Base-by-base conservation (phyloP, 2,329 filamentous ascomycete species). In the Phialemonium atrogriseum region DNA sequence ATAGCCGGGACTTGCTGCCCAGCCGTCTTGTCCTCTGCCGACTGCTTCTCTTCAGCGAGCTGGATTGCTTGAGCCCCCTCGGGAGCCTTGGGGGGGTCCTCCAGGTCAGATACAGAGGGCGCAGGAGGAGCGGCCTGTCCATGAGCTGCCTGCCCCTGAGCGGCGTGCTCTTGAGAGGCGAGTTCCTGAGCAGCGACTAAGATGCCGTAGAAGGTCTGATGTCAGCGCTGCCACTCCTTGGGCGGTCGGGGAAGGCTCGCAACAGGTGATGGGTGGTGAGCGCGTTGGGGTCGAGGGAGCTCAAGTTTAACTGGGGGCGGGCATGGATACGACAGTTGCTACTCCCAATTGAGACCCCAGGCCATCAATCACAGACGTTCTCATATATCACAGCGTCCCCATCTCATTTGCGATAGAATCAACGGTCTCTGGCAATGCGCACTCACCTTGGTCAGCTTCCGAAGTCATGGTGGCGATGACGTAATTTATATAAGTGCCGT, bases 391-490 rank as follows among this genome's bases (percentile, higher is more conserved):
- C n/a, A n/a, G n/a, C n/a, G n/a, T n/a, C n/a, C n/a, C n/a, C n/a
- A n/a, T n/a, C n/a, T n/a, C n/a, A n/a, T n/a, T 18, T 7, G 24
- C 12, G 14, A 20, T 12, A 29, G 19, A 21, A 27, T 27, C 21
- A 20, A 30, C 16, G 14, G 24, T 21, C 15, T n/a, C 19, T 22
- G 24, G n/a, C 24, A 10, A 9, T 18, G 26, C 10, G 32, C 24
- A 28, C 46, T 44, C 34, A 48, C 45, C 44, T 45, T 47, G 38
- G 27, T 43, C 36, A 10, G 33, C 32, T 35, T 43, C 39, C 21
- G 35, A 33, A 24, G 46, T 36, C 45, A 48, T 49, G 32, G 40
- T 37, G n/a, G n/a, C n/a, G 34, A 49, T 49, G 46, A 47, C 46
- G 46, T 49, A 48, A 33, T n/a, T n/a, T n/a, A n/a, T n/a, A n/a